phyloP scores from a whole-genome alignment of 352 stramenopile genomes.

The Phytophthora pistaciae region DNA sequence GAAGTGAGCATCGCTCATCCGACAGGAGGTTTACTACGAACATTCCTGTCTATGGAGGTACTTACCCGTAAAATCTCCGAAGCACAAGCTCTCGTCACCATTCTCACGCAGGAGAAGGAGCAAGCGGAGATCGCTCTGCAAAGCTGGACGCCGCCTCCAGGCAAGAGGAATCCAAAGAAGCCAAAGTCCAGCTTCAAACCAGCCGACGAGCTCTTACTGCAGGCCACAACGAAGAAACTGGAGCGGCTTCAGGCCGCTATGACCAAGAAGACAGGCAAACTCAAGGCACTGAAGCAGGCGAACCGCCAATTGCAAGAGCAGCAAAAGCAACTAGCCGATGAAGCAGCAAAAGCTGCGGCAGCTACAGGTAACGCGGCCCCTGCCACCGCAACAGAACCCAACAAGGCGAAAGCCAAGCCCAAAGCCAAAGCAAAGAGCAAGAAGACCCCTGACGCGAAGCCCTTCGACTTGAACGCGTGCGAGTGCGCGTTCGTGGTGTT shows the following conservation, averaged over 20 bases:
- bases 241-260: slow-evolving; percentile 42
- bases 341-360: slow-evolving; percentile 2
- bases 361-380: background rate
- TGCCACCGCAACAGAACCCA: slow-evolving; percentile 10
- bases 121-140: slow-evolving; percentile 25
- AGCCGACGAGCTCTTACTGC: slow-evolving; percentile 49
- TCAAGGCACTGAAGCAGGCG: slow-evolving; percentile 68
- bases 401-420: slow-evolving; percentile 21
- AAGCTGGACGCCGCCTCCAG: slow-evolving; percentile 27
- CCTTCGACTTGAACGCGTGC: slow-evolving; percentile 69
- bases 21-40: slow-evolving; percentile 74
- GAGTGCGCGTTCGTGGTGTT: slow-evolving; percentile 91
- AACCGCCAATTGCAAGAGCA: slow-evolving; percentile 22
- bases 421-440: slow-evolving; percentile 37
- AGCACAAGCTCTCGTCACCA: slow-evolving; percentile 57
- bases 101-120: slow-evolving; percentile 63
- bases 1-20: slow-evolving; percentile 86
- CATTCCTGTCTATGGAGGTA: slow-evolving; percentile 78
- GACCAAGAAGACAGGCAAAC: slow-evolving; percentile 67
- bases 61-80: slow-evolving; percentile 69
- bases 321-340: slow-evolving; percentile 15
- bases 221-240: slow-evolving; percentile 40
- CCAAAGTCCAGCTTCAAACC: slow-evolving; percentile 42
- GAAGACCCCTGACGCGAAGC: slow-evolving; percentile 31
- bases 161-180: slow-evolving; percentile 42